Evolutionary conservation across 2,329 filamentous ascomycete species (phyloP), one percentile per base, ranked within the genome.

Genomic region (Botrytis hyacinthi): DNA sequence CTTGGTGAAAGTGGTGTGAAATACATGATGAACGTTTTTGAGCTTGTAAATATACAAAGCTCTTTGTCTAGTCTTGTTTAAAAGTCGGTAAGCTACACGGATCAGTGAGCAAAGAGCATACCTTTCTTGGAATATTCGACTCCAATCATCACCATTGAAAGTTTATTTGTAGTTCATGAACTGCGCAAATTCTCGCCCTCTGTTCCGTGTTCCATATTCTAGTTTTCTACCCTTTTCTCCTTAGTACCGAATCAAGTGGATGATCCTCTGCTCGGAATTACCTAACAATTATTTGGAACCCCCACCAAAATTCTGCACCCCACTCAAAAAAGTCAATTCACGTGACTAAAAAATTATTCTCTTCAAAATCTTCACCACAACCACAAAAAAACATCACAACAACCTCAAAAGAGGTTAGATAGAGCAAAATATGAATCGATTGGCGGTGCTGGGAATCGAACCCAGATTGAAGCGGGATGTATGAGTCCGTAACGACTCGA

Each of bases 371-470:
- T 18, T 51, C 63, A 37, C 26, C 2, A 48, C 44, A 32, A 37
- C 32, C 44, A 16, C 22, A 14, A 14, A 22, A 51, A 51, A 37
- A 51, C 20, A 12, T 32, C 10, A 4, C 29, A 35, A 32, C 18
- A 20, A 22, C n/a, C n/a, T 20, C n/a, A 65, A 32, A 44, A 32
- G 1, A 2, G 7, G 5, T 37, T 2, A 37, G 6, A 48, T 35
- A 26, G 22, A 66, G 3, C n/a, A 35, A n/a, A 67, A 67, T 1
- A 54, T 1, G 0, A 20, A 12, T 20, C n/a, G 3, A 46, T 4
- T 51, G 65, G 65, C 65, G 46, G 65, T 67, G 65, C 65, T 67
- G 65, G 65, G 65, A 67, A 67, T 67, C 65, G 65, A 67, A 67
- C 65, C 65, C 65, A 67, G 65, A 67, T 67, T 67, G 65, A 67